Conservation (phyloP, 495 filamentous ascomycete genomes). For the Zalerion maritima region DNA sequence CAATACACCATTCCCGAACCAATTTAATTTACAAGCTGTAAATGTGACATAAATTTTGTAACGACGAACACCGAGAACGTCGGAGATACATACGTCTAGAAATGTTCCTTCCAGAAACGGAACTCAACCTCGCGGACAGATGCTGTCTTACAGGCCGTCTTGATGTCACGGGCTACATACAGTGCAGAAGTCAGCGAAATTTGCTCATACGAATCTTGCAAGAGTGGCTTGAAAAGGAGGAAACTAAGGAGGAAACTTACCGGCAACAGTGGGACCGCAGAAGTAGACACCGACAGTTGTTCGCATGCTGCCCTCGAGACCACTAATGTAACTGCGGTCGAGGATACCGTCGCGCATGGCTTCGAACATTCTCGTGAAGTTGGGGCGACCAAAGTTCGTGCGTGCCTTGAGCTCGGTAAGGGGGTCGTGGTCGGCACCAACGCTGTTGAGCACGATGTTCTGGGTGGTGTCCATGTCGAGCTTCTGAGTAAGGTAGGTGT, state of each 20-base stretch:
- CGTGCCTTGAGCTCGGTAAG: slow-evolving; percentile 77
- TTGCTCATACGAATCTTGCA: slow-evolving; percentile 15
- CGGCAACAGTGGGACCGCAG: slow-evolving; percentile 51
- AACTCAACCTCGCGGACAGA: slow-evolving; percentile 70
- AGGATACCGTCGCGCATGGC: slow-evolving; percentile 80
- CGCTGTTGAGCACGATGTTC: slow-evolving; percentile 93
- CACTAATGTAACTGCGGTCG: slow-evolving; percentile 70
- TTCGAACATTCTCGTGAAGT: slow-evolving; percentile 69
- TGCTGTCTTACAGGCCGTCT: slow-evolving; percentile 56
- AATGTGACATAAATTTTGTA: too few species aligned
- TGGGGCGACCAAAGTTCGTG: slow-evolving; percentile 91
- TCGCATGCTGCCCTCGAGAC: slow-evolving; percentile 53
- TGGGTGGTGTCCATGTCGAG: slow-evolving; percentile 83
- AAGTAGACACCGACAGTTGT: slow-evolving; percentile 97
- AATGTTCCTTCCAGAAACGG: slow-evolving; percentile 98
- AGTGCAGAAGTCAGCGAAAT: background rate
- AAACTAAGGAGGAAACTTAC: slow-evolving; percentile 16
- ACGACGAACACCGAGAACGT: too few species aligned
- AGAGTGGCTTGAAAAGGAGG: background rate
- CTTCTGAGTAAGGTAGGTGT: slow-evolving; percentile 91
- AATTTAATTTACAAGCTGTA: too few species aligned
- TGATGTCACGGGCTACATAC: slow-evolving; percentile 65
- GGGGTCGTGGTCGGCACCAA: slow-evolving; percentile 75
- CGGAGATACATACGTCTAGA: slow-evolving; percentile 20
- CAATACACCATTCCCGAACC: too few species aligned